Base-by-base conservation (phyloP, 148 eudicot genomes). In the Hydrangea macrophylla region DNA sequence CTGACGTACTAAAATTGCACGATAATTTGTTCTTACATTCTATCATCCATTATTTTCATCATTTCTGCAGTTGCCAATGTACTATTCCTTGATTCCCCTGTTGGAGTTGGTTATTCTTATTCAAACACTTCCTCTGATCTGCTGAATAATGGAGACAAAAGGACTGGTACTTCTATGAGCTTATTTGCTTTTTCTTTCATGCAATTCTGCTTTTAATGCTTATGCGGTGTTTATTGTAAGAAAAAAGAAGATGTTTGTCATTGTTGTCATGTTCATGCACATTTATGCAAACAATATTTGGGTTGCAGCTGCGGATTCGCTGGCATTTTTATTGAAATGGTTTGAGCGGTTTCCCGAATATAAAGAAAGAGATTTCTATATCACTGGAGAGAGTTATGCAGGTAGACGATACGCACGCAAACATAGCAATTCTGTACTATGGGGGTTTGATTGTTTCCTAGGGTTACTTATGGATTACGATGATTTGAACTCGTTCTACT, bases 81-180 rank as follows among this genome's bases (percentile, higher is more conserved):
- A 66, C 68, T 93, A 67, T 93, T 93, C 76, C 73, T 93, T 51
- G 98, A 93, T 73, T 77, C 96, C 57, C 98, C 98, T 70, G 96
- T 76, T 75, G 97, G 98, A 73, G 98, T 93, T 67, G 98, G 98
- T 45, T 93, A 75, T 85, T 93, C 98, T 33, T 93, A 90, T 73
- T 78, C 98, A 48, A 93, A 90, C 71, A 88, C 90, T 37, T 78
- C 95, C 24, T 82, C 89, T 54, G 98, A 93, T 81, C 60, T 82
- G 78, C 68, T 55, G 28, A 83, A 37, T 74, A 86, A 86, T 75
- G 98, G 98, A 65, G 98, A 93, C 69, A 85, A 88, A 79, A 83
- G 92, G 66, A 90, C 96, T 55, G 96, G 98, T 90, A 86, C 23
- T 23, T 22, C 31, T 59, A 37, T 13, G 17, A 18, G 6, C 53